These are phyloP conservation scores for Gentiana straminea DNA, from an alignment of 257 asterid genomes.

Conservation along the genomic window DNA sequence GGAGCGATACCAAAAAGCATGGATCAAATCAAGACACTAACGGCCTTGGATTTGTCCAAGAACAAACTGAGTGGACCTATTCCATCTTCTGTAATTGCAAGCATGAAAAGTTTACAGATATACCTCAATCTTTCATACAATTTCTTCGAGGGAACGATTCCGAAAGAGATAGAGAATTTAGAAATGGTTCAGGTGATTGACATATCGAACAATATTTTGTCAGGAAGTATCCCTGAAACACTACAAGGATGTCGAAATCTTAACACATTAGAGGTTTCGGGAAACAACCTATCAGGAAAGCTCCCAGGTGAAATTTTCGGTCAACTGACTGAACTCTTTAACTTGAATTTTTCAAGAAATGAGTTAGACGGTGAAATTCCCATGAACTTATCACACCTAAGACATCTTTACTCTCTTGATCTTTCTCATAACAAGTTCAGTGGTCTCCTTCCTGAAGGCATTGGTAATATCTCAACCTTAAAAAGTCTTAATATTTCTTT, in stretches of 20 bases:
- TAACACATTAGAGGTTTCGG: slow-evolving; percentile 48
- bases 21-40: slow-evolving; percentile 29
- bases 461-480: slow-evolving; percentile 33
- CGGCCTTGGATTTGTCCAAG: slow-evolving; percentile 45
- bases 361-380: slow-evolving; percentile 50
- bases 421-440: slow-evolving; percentile 57
- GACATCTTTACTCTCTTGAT: slow-evolving; percentile 38
- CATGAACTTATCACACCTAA: slow-evolving; percentile 22
- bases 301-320: slow-evolving; percentile 30
- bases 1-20: slow-evolving; percentile 52
- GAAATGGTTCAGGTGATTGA: slow-evolving; percentile 74
- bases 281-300: slow-evolving; percentile 42
- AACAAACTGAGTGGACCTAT: slow-evolving; percentile 48
- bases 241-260: slow-evolving; percentile 51
- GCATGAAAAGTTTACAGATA: slow-evolving; percentile 53
- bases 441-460: slow-evolving; percentile 48
- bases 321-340: slow-evolving; percentile 29
- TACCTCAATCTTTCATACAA: slow-evolving; percentile 63
- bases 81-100: slow-evolving; percentile 34
- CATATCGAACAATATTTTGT: slow-evolving; percentile 47
- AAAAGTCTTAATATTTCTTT: slow-evolving; percentile 58
- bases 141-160: slow-evolving; percentile 41
- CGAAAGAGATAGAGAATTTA: slow-evolving; percentile 44
- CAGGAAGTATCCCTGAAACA: slow-evolving; percentile 44
- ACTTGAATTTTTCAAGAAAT: slow-evolving; percentile 56